Percentiles rank a stretch among this genome's conserved stretches.
Evolutionary conservation across 2,329 filamentous ascomycete species (phyloP).

Genomic region (Diaporthe citri): DNA sequence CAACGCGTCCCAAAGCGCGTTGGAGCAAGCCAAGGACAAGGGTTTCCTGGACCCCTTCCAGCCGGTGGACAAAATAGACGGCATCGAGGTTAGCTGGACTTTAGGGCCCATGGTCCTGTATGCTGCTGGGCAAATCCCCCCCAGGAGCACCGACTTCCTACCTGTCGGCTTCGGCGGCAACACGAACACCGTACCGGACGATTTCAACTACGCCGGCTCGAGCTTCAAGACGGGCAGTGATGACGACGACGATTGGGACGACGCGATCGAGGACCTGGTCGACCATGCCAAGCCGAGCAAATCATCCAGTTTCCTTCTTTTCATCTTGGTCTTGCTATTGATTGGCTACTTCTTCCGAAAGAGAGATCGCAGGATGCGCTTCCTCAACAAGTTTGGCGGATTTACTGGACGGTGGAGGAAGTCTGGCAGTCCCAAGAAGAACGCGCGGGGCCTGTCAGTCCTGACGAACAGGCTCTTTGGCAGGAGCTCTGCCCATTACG

Average conservation of each 20-base stretch:
- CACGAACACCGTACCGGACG: slow-evolving; percentile 71
- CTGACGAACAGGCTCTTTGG: slow-evolving; percentile 76
- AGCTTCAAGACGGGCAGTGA: slow-evolving; percentile 59
- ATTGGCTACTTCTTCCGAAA: slow-evolving; percentile 82
- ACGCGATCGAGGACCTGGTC: slow-evolving; percentile 70
- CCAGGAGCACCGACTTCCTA: slow-evolving; percentile 68
- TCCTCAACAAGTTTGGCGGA: slow-evolving; percentile 66
- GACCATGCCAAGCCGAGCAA: slow-evolving; percentile 75
- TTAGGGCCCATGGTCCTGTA: slow-evolving; percentile 97
- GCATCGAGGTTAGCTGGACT: slow-evolving; percentile 96
- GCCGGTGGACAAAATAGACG: slow-evolving; percentile 91
- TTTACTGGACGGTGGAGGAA: slow-evolving; percentile 56
- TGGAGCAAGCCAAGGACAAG: slow-evolving; percentile 77
- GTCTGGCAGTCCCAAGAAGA: slow-evolving; percentile 61
- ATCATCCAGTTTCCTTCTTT: slow-evolving; percentile 80
- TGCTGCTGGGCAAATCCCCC: slow-evolving; percentile 87
- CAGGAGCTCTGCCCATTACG: slow-evolving; percentile 72
- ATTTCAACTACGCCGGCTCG: slow-evolving; percentile 88
- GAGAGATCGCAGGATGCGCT: slow-evolving; percentile 76
- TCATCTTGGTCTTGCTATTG: slow-evolving; percentile 79
- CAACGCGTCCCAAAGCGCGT: slow-evolving; percentile 79
- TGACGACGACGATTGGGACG: slow-evolving; percentile 67
- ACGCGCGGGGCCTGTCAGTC: slow-evolving; percentile 59
- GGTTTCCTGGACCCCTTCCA: slow-evolving; percentile 89
- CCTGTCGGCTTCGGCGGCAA: slow-evolving; percentile 97